A percentile compares a stretch with the other conserved stretches of the same genome.
Evolutionary conservation across 495 filamentous ascomycete genomes (phyloP).

Genomic region (Cercophora scortea): DNA sequence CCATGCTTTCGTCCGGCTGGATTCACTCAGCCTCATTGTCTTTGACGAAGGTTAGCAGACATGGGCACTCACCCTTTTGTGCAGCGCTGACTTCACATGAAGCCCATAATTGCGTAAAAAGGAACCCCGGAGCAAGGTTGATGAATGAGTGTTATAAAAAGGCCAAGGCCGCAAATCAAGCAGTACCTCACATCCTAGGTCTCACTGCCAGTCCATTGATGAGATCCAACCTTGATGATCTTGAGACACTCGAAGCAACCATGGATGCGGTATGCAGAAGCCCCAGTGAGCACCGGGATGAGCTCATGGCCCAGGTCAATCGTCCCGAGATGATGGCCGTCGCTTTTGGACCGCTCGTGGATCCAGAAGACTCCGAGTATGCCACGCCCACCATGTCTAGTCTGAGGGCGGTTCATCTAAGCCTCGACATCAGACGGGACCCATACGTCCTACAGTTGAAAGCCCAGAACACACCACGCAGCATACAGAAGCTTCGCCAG

Average conservation of each 20-base stretch:
- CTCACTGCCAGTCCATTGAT: slow-evolving; percentile 80
- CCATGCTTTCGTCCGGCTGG: slow-evolving; percentile 72
- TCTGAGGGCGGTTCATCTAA: slow-evolving; percentile 26
- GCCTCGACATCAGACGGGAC: slow-evolving; percentile 58
- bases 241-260: slow-evolving; percentile 62
- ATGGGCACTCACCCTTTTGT: background rate
- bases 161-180: slow-evolving; percentile 20
- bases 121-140: slow-evolving; percentile 64
- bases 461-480: slow-evolving; percentile 26
- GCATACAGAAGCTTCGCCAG: slow-evolving; percentile 33
- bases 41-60: slow-evolving; percentile 75
- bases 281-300: slow-evolving; percentile 62
- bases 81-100: background rate
- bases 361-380: background rate
- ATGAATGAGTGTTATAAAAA: slow-evolving; percentile 69
- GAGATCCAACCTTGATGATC: slow-evolving; percentile 39
- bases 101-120: slow-evolving; percentile 64
- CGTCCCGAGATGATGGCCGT: slow-evolving; percentile 53
- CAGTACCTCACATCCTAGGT: slow-evolving; percentile 68
- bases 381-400: slow-evolving; percentile 24
- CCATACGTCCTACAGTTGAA: slow-evolving; percentile 56
- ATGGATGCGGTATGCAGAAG: slow-evolving; percentile 65
- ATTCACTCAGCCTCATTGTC: slow-evolving; percentile 59
- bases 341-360: slow-evolving; percentile 27
- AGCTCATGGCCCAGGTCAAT: slow-evolving; percentile 61